These are phyloP conservation scores for Phytopythium vexans DNA, from an alignment of 352 stramenopile species.

Conservation along the genomic window DNA sequence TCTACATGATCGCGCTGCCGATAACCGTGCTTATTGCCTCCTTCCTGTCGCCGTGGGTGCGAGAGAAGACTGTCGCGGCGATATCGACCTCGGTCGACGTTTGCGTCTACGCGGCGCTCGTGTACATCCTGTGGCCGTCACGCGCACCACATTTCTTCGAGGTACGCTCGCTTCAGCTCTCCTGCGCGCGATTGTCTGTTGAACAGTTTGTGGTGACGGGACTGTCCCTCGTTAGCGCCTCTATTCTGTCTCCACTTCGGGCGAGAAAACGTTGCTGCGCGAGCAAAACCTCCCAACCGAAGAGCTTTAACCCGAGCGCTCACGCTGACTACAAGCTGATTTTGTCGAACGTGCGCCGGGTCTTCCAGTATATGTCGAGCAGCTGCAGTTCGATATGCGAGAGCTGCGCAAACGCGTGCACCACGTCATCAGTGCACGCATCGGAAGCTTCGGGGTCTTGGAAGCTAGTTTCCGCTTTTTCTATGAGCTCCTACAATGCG, in stretches of 20 bases:
- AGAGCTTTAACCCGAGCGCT: constrained; percentile 28
- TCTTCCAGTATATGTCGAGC: constrained; percentile 56
- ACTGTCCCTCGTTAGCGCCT: constrained; percentile 31
- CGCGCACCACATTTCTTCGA: constrained; percentile 75
- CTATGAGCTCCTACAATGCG: constrained; percentile 23
- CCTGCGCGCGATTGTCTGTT: background rate
- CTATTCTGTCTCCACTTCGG: constrained; percentile 68
- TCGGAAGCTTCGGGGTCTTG: constrained; percentile 19
- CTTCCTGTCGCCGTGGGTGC: constrained; percentile 75
- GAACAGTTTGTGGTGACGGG: constrained; percentile 4
- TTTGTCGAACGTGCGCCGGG: constrained; percentile 34
- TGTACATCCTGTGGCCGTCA: constrained; percentile 69
- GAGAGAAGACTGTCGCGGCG: constrained; percentile 65
- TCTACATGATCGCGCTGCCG: constrained; percentile 70
- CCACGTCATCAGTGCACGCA: constrained; percentile 42
- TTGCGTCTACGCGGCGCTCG: constrained; percentile 53
- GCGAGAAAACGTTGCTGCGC: constrained; percentile 62
- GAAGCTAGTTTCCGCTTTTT: constrained; percentile 26
- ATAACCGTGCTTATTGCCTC: constrained; percentile 69
- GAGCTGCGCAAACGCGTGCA: constrained; percentile 36
- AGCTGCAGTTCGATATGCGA: constrained; percentile 37
- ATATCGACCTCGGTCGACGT: constrained; percentile 53
- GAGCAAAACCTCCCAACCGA: constrained; percentile 63
- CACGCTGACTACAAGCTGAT: constrained; percentile 28
- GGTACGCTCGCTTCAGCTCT: constrained; percentile 21